Evolutionary conservation across 495 filamentous ascomycete genomes (phyloP).

Genomic region (Penicillium tannophilum): DNA sequence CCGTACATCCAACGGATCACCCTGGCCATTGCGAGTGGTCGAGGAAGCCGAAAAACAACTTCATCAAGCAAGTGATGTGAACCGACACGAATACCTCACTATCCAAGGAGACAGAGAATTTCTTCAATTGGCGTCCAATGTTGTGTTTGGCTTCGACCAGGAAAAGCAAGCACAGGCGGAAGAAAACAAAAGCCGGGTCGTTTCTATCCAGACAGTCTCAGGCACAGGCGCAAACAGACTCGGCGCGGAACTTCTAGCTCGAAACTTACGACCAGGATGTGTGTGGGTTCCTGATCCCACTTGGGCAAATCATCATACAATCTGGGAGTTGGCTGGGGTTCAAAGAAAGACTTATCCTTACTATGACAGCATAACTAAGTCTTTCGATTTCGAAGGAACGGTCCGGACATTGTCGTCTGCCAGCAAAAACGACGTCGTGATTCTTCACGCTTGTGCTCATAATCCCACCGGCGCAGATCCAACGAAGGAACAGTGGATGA

Average conservation of each 20-base stretch:
- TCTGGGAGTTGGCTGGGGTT: conserved; percentile 29
- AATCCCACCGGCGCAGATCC: conserved; percentile 49
- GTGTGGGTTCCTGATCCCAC: conserved; percentile 36
- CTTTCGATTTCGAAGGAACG: conserved; percentile 16
- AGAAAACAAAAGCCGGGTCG: conserved; percentile 11
- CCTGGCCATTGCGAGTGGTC: conserved; percentile 38
- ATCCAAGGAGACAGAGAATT: conserved; percentile 19
- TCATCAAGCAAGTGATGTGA: conserved; percentile 9
- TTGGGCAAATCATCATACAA: conserved; percentile 34
- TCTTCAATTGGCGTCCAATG: conserved; percentile 11
- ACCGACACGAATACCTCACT: conserved; percentile 21
- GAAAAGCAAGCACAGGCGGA: background rate
- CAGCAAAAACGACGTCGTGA: conserved; percentile 25
- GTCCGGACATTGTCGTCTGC: conserved; percentile 8
- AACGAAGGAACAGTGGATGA: conserved; percentile 36
- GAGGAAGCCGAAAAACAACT: conserved; percentile 26
- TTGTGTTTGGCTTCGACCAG: conserved; percentile 18
- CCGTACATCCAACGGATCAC: conserved; percentile 35
- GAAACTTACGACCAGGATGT: conserved; percentile 15
- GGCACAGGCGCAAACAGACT: conserved; percentile 83
- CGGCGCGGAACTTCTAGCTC: conserved; percentile 72
- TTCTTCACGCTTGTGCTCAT: conserved; percentile 49
- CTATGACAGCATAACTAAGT: conserved; percentile 19
- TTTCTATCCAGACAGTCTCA: conserved; percentile 69
- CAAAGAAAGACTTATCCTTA: conserved; percentile 32